Evolutionary conservation across 306 rosid genomes (phyloP).

Genomic region (Rosa chinensis): DNA sequence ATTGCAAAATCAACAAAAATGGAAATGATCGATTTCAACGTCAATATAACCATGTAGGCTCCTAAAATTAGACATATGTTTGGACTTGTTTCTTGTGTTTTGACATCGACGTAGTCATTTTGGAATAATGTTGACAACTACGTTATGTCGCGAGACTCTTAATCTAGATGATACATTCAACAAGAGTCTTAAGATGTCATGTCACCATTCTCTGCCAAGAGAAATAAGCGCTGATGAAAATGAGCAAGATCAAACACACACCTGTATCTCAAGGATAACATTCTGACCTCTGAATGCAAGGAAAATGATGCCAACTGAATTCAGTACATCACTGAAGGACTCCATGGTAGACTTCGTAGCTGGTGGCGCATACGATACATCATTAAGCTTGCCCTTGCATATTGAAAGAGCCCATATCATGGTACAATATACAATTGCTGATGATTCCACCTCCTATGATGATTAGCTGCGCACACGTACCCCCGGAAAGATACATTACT

Average conservation of each 20-base stretch:
- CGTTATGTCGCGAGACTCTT: background rate
- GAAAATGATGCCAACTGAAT: constrained; percentile 53
- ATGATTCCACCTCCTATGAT: constrained; percentile 49
- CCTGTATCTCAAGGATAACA: constrained; percentile 77
- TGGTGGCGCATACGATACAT: background rate
- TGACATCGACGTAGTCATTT: no score
- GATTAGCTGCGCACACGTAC: constrained; percentile 52
- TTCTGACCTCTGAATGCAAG: constrained; percentile 71
- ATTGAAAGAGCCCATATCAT: constrained; percentile 13
- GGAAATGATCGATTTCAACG: background rate
- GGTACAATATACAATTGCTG: constrained; percentile 11
- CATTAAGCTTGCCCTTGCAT: constrained; percentile 2
- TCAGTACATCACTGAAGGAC: constrained; percentile 28
- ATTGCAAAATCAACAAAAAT: background rate
- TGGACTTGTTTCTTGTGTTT: background rate
- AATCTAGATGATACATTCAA: background rate
- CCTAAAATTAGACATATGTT: background rate
- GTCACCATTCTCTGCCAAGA: background rate
- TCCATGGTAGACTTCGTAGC: background rate
- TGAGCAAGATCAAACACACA: constrained; percentile 2
- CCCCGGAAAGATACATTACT: constrained; percentile 54
- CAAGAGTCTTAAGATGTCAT: background rate
- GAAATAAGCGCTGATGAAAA: background rate
- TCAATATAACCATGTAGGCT: background rate
- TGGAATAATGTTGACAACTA: background rate